Base-by-base conservation (phyloP, 257 asterid species). In the Capsicum pubescens region DNA sequence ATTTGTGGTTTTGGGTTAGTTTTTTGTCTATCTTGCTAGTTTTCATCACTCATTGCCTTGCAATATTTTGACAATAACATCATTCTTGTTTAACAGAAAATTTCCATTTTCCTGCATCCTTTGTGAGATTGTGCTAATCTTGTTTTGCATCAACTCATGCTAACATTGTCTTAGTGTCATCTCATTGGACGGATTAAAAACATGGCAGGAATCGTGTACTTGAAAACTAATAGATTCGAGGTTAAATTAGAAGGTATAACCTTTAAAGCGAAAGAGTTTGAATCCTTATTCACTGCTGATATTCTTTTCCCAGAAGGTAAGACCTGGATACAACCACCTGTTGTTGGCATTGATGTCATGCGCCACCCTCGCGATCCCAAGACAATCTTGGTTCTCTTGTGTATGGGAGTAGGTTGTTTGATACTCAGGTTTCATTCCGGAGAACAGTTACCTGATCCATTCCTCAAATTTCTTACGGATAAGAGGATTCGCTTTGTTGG, bases 271-370 rank as follows among this genome's bases (percentile, higher is more conserved):
- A 91, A 87, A 67, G 94, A 91, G 81, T 95, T 95, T n/a, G 97
- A 94, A 86, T 72, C 87, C 10, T 69, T 95, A 66, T 95, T 97
- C 89, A 56, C 81, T 3, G 81, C 88, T 87, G 98, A 94, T 91
- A 93, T 94, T 77, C 91, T 95, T 48, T 93, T 95, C 87, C 97
- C 98, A 0, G 87, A 91, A 2, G 96, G 95, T 6, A 90, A 88
- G 83, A 64, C 85, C 3, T 92, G 98, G 98, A 87, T 87, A 15
- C 90, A 85, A 44, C 92, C 89, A 1, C 98, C 99, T 0, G 80
- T 95, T 9, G 97, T 94, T 4, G 99, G 98, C 80, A 74, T 95
- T 21, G 98, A 95, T 82, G 97, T 95, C 5, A 95, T 94, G 93
- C 88, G 89, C 36, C 97, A 94, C 84, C 99, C 99, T 52, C 98